Percentiles rank a stretch among this genome's conserved stretches.
Evolutionary conservation across 2,329 filamentous ascomycete genomes (phyloP).

Genomic region (Talaromyces funiculosus): DNA sequence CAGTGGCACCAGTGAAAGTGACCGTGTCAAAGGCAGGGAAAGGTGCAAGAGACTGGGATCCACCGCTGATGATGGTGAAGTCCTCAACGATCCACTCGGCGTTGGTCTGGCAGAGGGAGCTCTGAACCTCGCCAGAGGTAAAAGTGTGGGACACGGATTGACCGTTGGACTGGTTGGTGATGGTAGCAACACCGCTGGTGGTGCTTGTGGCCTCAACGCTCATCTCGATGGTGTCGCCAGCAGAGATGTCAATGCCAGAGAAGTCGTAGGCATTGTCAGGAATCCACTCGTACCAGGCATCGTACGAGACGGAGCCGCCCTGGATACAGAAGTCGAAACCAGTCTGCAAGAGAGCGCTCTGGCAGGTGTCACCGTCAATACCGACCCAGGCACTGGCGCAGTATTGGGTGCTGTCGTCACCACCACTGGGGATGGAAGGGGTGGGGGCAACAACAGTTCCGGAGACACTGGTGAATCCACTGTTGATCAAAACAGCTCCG

Average conservation of each 20-base stretch:
- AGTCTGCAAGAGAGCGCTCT: constrained; percentile 51
- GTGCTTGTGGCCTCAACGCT: constrained; percentile 38
- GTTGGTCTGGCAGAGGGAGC: constrained; percentile 51
- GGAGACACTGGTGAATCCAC: constrained; percentile 42
- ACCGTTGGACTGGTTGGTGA: constrained; percentile 51
- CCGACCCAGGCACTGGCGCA: constrained; percentile 54
- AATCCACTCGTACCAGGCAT: constrained; percentile 60
- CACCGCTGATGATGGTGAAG: constrained; percentile 34
- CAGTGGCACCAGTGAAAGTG: constrained; percentile 31
- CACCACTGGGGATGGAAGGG: constrained; percentile 37
- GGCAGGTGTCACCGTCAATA: constrained; percentile 56
- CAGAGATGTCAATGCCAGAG: constrained; percentile 38
- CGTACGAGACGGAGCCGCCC: constrained; percentile 36
- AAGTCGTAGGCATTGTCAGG: constrained; percentile 53
- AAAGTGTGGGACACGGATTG: constrained; percentile 51
- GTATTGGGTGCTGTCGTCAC: constrained; percentile 39
- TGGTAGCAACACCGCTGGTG: constrained; percentile 40
- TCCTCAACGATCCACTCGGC: constrained; percentile 62
- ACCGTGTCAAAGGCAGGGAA: constrained; percentile 47
- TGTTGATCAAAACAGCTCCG: constrained; percentile 49
- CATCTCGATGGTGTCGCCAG: constrained; percentile 43
- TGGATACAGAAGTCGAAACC: constrained; percentile 52
- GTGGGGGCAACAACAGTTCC: constrained; percentile 49
- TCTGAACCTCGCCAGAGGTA: constrained; percentile 28
- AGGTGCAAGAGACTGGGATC: constrained; percentile 36